Evolutionary conservation across 352 stramenopile genomes (phyloP).

Genomic region (Globisporangium iwayamae): DNA sequence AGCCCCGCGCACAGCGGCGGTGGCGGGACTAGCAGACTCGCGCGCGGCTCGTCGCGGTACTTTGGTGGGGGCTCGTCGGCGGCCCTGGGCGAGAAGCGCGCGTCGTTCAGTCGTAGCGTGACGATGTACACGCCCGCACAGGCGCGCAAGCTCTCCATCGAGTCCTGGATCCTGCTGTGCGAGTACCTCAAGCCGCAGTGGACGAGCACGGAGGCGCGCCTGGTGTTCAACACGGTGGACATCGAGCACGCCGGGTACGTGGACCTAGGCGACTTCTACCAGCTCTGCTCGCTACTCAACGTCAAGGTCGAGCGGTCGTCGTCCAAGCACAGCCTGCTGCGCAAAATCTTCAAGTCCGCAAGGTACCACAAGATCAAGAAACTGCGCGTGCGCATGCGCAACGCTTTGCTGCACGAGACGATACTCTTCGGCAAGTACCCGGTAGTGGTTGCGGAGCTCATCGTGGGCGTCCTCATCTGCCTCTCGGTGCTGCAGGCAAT

Average conservation of each 20-base stretch:
- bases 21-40: constrained; percentile 8
- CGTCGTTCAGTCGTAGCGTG: constrained; percentile 38
- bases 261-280: constrained; percentile 69
- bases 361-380: constrained; percentile 48
- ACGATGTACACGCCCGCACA: constrained; percentile 38
- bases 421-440: constrained; percentile 59
- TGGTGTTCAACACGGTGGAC: constrained; percentile 82
- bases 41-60: constrained; percentile 62
- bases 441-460: constrained; percentile 66
- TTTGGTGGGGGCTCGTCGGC: constrained; percentile 27
- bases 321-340: constrained; percentile 38
- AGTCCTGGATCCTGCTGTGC: constrained; percentile 70
- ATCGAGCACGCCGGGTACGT: constrained; percentile 60
- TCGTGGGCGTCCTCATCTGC: constrained; percentile 73
- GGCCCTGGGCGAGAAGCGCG: constrained; percentile 27
- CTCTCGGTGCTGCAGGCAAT: constrained; percentile 75
- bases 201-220: constrained; percentile 61
- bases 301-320: constrained; percentile 58
- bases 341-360: constrained; percentile 36
- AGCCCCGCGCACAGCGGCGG: neutral
- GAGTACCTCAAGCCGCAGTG: constrained; percentile 74
- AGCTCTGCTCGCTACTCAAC: constrained; percentile 73
- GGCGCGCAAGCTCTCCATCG: constrained; percentile 55
- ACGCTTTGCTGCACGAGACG: constrained; percentile 58
- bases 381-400: constrained; percentile 48